These are phyloP conservation scores for Chaetomium cochliodes DNA, from an alignment of 495 filamentous ascomycete species.

Conservation along the genomic window DNA sequence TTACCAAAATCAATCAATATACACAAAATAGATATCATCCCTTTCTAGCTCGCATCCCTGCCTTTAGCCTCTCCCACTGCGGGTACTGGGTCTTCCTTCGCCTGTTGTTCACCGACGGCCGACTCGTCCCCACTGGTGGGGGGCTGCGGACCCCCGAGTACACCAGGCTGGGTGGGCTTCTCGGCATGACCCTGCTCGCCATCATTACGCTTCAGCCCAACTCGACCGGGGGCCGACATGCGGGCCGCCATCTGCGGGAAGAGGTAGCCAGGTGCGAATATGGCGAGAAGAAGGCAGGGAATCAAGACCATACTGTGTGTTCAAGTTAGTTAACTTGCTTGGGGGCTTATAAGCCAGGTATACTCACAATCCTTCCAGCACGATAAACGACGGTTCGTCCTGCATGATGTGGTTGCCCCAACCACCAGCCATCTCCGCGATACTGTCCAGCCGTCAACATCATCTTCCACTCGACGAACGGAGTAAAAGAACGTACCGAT, in stretches of 20 bases:
- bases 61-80: background rate
- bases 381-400: constrained; percentile 61
- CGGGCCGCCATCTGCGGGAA: constrained; percentile 43
- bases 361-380: constrained; percentile 54
- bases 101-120: background rate
- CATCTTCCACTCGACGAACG: background rate
- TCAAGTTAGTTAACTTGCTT: constrained; percentile 15
- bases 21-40: background rate
- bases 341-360: no score
- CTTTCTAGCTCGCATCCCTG: background rate
- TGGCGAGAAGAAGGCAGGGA: constrained; percentile 36
- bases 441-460: constrained; percentile 37
- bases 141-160: background rate
- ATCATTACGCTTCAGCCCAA: background rate
- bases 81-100: background rate
- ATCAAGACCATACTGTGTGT: constrained; percentile 38
- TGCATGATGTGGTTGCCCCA: constrained; percentile 69
- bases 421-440: constrained; percentile 66
- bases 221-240: constrained; percentile 23
- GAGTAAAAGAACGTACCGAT: constrained; percentile 47
- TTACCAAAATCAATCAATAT: background rate
- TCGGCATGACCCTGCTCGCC: background rate
- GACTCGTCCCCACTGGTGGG: constrained; percentile 17
- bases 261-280: constrained; percentile 40
- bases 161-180: background rate